Evolutionary conservation across 257 asterid species (phyloP).

Genomic region (Lantana camara): DNA sequence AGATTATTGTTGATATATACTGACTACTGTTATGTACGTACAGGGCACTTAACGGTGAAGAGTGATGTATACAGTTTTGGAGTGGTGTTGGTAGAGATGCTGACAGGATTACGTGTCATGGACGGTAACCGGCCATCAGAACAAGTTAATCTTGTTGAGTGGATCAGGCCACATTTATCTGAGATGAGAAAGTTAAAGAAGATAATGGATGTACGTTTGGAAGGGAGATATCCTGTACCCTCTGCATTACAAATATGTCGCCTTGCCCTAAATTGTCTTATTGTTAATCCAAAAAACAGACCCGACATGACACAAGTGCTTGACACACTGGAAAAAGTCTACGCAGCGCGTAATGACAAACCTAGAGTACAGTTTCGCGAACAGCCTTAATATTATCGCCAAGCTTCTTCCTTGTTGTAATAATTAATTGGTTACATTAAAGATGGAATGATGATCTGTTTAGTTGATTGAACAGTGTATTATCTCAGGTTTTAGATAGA

Average conservation of each 20-base stretch:
- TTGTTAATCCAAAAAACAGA: constrained; percentile 47
- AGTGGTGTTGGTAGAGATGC: constrained; percentile 56
- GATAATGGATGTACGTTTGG: constrained; percentile 48
- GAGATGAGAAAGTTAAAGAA: constrained; percentile 55
- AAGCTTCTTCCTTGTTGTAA: too few species aligned
- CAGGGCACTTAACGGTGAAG: constrained; percentile 63
- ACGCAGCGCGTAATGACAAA: constrained; percentile 34
- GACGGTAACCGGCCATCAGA: constrained; percentile 48
- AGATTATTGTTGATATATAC: background rate
- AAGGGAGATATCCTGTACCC: constrained; percentile 44
- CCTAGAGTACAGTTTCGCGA: constrained; percentile 30
- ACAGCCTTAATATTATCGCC: too few species aligned
- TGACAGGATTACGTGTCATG: constrained; percentile 50
- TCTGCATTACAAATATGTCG: constrained; percentile 43
- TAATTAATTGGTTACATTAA: too few species aligned
- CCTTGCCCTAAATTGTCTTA: constrained; percentile 50
- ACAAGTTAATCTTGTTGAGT: constrained; percentile 41
- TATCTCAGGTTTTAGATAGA: too few species aligned
- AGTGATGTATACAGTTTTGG: constrained; percentile 63
- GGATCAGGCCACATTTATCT: constrained; percentile 54
- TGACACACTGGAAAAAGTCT: constrained; percentile 40
- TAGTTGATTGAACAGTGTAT: too few species aligned
- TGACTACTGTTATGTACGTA: too few species aligned
- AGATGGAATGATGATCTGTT: too few species aligned
- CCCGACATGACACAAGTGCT: constrained; percentile 58